Conservation (phyloP, 1,284 basidiomycete species). For the Tilletia indica region DNA sequence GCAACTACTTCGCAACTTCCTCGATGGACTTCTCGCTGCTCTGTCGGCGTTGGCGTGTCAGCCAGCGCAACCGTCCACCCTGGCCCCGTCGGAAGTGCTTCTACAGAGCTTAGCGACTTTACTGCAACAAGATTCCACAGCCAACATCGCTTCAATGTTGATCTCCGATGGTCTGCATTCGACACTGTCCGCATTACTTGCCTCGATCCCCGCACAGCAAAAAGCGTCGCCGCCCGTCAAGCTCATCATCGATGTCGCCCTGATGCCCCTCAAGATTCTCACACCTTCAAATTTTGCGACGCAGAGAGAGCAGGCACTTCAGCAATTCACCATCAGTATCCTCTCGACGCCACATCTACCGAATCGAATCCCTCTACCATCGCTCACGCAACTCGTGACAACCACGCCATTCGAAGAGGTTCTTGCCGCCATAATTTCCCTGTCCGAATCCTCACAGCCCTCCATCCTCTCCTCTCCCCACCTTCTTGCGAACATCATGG, state of each 20-base stretch:
- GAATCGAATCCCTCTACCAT: background rate
- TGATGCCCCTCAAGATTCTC: background rate
- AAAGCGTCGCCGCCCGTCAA: conserved; percentile 1
- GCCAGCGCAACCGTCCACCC: background rate
- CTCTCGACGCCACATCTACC: conserved; percentile 9
- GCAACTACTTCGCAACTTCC: background rate
- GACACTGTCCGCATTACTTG: background rate
- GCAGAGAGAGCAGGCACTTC: background rate
- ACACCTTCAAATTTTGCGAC: background rate
- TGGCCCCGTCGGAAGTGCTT: background rate
- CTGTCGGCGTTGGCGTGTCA: background rate
- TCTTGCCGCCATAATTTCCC: background rate
- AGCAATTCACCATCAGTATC: background rate
- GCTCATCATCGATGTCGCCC: conserved; percentile 10
- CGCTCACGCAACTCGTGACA: conserved; percentile 1
- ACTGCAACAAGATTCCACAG: background rate
- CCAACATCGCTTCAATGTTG: background rate
- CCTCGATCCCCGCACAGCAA: background rate
- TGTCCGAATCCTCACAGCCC: background rate
- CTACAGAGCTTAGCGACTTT: background rate
- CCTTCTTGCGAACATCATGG: conserved; percentile 17
- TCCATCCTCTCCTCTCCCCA: background rate
- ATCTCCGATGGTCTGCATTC: background rate
- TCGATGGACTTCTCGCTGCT: background rate
- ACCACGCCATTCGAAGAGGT: background rate